Evolutionary conservation across 2,329 filamentous ascomycete species (phyloP), one percentile per base, ranked within the genome.

Genomic region (Balansia obtecta): DNA sequence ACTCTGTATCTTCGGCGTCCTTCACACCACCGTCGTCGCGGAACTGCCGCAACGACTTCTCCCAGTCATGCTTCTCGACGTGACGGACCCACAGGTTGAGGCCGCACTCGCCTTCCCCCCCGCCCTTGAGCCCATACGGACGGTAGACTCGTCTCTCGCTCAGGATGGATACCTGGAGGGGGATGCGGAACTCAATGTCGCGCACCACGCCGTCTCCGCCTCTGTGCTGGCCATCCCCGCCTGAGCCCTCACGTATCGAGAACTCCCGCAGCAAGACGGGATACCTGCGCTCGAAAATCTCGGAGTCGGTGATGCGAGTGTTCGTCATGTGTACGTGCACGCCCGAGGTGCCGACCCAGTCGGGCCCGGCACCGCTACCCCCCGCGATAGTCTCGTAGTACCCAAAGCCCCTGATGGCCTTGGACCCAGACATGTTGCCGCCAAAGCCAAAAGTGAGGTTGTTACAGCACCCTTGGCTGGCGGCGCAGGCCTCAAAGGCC

Each of bases 31-130:
- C 59, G 4, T 58, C 60, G 30, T 60, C 61, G 37, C 69, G 66
- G 38, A 74, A 60, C 51, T 65, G 58, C 55, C 64, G 66, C 49
- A 70, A 61, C 16, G 69, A 69, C 52, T 66, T 64, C 64, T 74
- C 72, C 63, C 72, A 73, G 58, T 72, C 72, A 1, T 69, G 69
- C 64, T 79, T 80, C 56, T 74, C 71, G 49, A 91, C 83, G 53
- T 79, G 83, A 8, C 87, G 74, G 33, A 94, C 82, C 91, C 91
- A 97, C 44, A 94, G 71, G 58, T 97, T 97, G 54, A 90, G 69
- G 0, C 91, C 91, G 47, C 85, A 84, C 57, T 80, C 69, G 0
- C 82, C 91, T 54, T 91, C 85, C 51, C 82, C 83, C 3, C 91
- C 91, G 0, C 91, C 91, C 20, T 82, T 83, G 52, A 96, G 74